Base-by-base conservation (phyloP, 129 eudicot genomes). In the Chrysanthemum makinoi region DNA sequence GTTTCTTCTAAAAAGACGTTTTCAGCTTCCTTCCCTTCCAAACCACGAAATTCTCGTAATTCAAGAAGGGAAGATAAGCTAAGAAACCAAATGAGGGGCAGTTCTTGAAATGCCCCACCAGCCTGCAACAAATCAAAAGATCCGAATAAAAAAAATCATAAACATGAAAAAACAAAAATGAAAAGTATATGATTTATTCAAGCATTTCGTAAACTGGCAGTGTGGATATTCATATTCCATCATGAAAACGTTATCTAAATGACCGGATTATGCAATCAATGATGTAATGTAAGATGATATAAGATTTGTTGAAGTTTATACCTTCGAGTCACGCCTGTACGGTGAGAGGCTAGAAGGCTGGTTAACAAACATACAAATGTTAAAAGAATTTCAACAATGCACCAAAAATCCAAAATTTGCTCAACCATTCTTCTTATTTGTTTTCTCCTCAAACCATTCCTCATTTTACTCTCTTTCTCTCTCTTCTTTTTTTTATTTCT, bases 1-100 rank as follows among this genome's bases (percentile, higher is more conserved):
- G 16, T 18, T 52, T 64, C 43, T 74, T 74, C 46, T 56, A 71
- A 55, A 20, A 67, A 12, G 22, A 4, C 18, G 47, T 16, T 14
- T 55, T 13, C 55, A 78, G 82, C 82, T 72, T 71, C 82, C 82
- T 78, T 78, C 82, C 82, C 82, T 78, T 78, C 82, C 24, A 72
- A 71, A 72, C 66, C 81, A 77, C 81, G 59, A 70, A 33, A 39
- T 69, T 48, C 81, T 77, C 75, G 64, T 56, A 71, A 78, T 62
- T 71, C 72, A 20, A 78, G 82, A 78, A 78, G 82, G 82, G 82
- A 78, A 78, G 82, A 54, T 2, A 63, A 78, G 82, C 82, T 78
- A 71, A 16, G 4, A 53, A 76, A 53, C 59, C n/a, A 24, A 78
- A 77, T 54, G 55, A 71, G 70, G 72, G 77, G 77, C 65, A 78